Evolutionary conservation across 768 basidiomycete species (phyloP).

Genomic region (Steccherinum ochraceum): DNA sequence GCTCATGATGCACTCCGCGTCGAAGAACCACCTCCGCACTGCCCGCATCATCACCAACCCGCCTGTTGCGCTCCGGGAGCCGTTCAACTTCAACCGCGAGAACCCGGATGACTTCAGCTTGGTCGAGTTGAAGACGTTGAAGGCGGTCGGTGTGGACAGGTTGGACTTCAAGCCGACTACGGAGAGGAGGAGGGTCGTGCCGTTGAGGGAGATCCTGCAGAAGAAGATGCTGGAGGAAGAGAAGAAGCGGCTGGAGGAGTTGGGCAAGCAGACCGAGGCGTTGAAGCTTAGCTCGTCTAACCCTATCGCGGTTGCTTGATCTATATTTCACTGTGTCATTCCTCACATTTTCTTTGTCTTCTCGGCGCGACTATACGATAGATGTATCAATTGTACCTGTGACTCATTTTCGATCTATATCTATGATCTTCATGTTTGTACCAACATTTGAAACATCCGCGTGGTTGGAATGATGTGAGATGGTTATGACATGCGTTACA

Average conservation of each 20-base stretch:
- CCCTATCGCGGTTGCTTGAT: constrained; percentile 12
- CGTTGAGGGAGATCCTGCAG: constrained; percentile 37
- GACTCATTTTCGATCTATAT: too few species aligned
- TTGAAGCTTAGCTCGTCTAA: not conserved
- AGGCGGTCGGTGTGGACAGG: constrained; percentile 41
- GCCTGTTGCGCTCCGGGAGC: constrained; percentile 46
- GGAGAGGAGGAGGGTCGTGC: constrained; percentile 41
- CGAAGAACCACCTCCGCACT: constrained; percentile 49
- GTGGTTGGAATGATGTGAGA: too few species aligned
- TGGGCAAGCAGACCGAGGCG: constrained; percentile 7
- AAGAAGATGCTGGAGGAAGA: constrained; percentile 46
- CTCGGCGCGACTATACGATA: too few species aligned
- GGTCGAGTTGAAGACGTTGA: constrained; percentile 54
- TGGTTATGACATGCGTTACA: too few species aligned
- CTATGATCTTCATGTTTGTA: too few species aligned
- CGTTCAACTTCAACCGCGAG: constrained; percentile 45
- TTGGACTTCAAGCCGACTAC: constrained; percentile 41
- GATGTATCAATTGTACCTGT: too few species aligned
- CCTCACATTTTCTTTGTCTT: too few species aligned
- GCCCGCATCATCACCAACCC: constrained; percentile 64
- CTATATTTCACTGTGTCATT: too few species aligned
- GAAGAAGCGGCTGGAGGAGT: constrained; percentile 35
- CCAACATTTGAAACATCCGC: too few species aligned
- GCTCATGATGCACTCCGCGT: constrained; percentile 59
- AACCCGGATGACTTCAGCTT: constrained; percentile 44